These are phyloP conservation scores for Starmerella potacharoeniae DNA, from an alignment of 805 yeast genomes.

Conservation along the genomic window DNA sequence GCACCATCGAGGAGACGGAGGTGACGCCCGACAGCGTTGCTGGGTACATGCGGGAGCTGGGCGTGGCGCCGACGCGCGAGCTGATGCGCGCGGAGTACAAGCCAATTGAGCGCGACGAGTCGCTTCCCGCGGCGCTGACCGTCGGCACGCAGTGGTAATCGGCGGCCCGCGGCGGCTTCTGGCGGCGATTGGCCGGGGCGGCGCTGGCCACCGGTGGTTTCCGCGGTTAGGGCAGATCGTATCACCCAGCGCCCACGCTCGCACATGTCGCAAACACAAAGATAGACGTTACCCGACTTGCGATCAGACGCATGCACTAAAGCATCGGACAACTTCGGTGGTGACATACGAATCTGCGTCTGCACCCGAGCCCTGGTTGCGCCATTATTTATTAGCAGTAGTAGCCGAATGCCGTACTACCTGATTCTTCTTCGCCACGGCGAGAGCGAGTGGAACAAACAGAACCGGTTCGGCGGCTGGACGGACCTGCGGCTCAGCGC, in stretches of 20 bases:
- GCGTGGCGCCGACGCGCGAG: not conserved
- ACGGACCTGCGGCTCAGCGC: constrained; percentile 80
- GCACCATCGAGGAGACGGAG: constrained; percentile 11
- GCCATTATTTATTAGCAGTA: not conserved
- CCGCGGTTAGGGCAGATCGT: constrained; percentile 3
- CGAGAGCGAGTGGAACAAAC: constrained; percentile 97
- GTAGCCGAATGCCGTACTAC: constrained; percentile 32
- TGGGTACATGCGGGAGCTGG: constrained; percentile 4
- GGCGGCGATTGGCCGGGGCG: no score
- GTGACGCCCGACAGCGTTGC: constrained; percentile 12
- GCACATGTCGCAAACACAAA: not conserved
- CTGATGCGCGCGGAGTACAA: constrained; percentile 17
- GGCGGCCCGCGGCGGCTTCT: not conserved
- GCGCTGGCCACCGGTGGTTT: not conserved
- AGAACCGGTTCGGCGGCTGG: constrained; percentile 97
- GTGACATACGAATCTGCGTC: not conserved
- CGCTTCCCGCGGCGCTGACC: constrained; percentile 20
- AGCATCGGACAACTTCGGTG: not conserved
- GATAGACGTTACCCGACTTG: not conserved
- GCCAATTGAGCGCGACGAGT: constrained; percentile 17
- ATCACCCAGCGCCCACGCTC: not conserved
- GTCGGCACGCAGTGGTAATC: constrained; percentile 24
- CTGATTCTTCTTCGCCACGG: constrained; percentile 95
- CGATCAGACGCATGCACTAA: not conserved
- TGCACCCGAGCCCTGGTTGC: not conserved